A percentile compares a stretch with the other conserved stretches of the same genome.
Conservation (phyloP, 192 early-diverging fungal genomes). For the Glomus cerebriforme region DNA sequence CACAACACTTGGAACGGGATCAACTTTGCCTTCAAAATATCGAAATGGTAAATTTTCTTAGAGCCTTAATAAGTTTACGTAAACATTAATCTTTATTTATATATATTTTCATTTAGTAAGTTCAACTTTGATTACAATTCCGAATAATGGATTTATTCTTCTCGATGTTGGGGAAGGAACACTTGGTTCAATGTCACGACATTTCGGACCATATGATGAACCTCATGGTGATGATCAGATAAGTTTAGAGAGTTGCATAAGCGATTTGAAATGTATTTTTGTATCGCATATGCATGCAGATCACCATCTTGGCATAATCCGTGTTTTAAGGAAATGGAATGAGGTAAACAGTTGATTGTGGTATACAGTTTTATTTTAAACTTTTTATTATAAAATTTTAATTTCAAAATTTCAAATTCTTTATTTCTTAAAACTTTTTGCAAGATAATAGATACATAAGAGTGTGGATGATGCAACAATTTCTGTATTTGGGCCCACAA, state of each 20-base stretch:
- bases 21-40: constrained; percentile 84
- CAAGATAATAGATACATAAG: constrained; percentile 25
- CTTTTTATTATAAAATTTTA: background rate
- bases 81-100: background rate
- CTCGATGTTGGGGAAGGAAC: constrained; percentile 94
- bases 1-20: constrained; percentile 89
- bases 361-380: background rate
- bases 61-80: background rate
- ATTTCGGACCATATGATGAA: constrained; percentile 58
- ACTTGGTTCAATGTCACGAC: constrained; percentile 77
- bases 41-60: constrained; percentile 71
- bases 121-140: constrained; percentile 73
- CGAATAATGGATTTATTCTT: constrained; percentile 64
- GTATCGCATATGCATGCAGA: constrained; percentile 98
- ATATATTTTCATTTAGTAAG: constrained; percentile 58
- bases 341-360: constrained; percentile 43
- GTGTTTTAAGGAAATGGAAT: constrained; percentile 72
- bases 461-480: constrained; percentile 14
- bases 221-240: constrained; percentile 20
- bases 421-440: background rate
- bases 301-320: constrained; percentile 88
- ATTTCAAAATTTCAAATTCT: constrained; percentile 6
- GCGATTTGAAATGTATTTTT: constrained; percentile 71
- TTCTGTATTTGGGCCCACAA: constrained; percentile 58
- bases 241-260: constrained; percentile 59